phyloP scores from a whole-genome alignment of 1,284 basidiomycete genomes.

The Ustilago vetiveriae region DNA sequence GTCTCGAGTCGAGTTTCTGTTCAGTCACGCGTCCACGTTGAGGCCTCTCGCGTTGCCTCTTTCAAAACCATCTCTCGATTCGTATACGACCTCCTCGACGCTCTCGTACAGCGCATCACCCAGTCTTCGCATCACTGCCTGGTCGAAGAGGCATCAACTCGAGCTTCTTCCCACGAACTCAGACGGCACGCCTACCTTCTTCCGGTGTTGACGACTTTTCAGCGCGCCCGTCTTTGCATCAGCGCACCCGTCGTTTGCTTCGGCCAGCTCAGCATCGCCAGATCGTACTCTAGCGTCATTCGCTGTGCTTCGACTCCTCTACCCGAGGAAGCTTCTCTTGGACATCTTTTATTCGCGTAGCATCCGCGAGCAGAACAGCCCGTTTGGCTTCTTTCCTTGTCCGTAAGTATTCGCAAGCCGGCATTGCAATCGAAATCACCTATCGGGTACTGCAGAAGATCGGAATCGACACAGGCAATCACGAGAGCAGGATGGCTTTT shows the following conservation, averaged over 20 bases:
- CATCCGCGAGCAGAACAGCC: background rate
- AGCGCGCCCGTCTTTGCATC: constrained; percentile 3
- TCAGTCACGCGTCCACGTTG: constrained; percentile 18
- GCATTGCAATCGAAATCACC: background rate
- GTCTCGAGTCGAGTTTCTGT: constrained; percentile 6
- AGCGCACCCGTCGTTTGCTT: background rate
- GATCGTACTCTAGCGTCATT: background rate
- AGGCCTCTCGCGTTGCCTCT: constrained; percentile 4
- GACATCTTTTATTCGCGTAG: background rate
- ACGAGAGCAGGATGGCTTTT: background rate
- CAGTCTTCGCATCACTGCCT: background rate
- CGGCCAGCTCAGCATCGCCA: background rate
- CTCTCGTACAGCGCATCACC: background rate
- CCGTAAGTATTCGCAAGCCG: constrained; percentile 18
- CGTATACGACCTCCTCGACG: background rate
- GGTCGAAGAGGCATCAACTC: background rate
- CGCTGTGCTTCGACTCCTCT: constrained; percentile 3
- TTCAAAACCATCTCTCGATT: constrained; percentile 5
- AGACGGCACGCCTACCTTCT: background rate
- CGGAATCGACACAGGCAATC: background rate
- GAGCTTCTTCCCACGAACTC: background rate
- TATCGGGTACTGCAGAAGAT: background rate
- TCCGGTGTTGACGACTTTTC: background rate
- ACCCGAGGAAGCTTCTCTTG: no score
- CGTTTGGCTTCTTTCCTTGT: constrained; percentile 7